phyloP scores from a whole-genome alignment of 208 protist genomes.

The Borovskyia barvae region DNA sequence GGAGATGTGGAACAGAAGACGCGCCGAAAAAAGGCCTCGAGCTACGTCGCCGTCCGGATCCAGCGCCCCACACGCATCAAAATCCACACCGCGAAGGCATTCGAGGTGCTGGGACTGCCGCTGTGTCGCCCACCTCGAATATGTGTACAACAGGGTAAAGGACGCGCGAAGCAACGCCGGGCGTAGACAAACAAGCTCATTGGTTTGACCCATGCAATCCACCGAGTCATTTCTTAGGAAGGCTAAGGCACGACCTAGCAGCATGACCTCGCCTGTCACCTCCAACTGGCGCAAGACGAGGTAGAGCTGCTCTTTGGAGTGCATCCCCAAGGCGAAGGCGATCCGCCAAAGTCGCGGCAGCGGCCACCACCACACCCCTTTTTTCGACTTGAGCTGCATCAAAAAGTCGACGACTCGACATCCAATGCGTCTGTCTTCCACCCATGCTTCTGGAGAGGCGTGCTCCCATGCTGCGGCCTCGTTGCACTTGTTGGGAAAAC shows the following conservation, averaged over 20 bases:
- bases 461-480: not conserved
- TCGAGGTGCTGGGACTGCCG: slow-evolving; percentile 8
- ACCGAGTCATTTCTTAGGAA: slow-evolving; percentile 2
- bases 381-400: slow-evolving; percentile 15
- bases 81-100: slow-evolving; percentile 24
- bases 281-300: slow-evolving; percentile 21
- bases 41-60: slow-evolving; percentile 18
- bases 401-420: slow-evolving; percentile 13
- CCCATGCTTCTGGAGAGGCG: not conserved
- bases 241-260: slow-evolving; percentile 9
- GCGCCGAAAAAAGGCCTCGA: slow-evolving; percentile 23
- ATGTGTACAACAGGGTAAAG: slow-evolving; percentile 9
- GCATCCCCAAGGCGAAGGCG: slow-evolving; percentile 16
- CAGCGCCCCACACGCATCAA: slow-evolving; percentile 16
- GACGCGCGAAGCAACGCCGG: slow-evolving; percentile 12
- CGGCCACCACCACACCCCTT: slow-evolving; percentile 15
- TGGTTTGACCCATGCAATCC: not conserved
- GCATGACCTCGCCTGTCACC: slow-evolving; percentile 11
- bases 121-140: slow-evolving; percentile 3
- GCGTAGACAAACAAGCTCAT: slow-evolving; percentile 16
- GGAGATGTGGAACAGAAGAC: too few species aligned
- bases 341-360: slow-evolving; percentile 16
- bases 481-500: not conserved
- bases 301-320: slow-evolving; percentile 16
- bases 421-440: slow-evolving; percentile 1